phyloP scores from a whole-genome alignment of 176 grass and related monocot genomes.

The Secale cereale region DNA sequence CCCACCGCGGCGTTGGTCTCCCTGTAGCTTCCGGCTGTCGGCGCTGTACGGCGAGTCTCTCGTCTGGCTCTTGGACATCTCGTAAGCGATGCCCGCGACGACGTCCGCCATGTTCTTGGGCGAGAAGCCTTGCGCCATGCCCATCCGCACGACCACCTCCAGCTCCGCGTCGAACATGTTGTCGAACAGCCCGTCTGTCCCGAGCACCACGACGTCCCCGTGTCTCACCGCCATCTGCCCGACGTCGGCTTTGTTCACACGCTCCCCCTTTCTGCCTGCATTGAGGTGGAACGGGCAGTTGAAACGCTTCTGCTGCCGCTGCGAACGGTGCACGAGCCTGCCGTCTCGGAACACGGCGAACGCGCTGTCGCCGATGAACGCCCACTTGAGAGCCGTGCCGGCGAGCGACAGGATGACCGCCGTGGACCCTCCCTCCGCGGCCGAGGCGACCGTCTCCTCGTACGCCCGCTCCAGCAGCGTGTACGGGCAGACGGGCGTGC shows the following conservation, averaged over 20 bases:
- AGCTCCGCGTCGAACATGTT: slow-evolving; percentile 24
- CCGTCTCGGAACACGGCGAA: slow-evolving; percentile 9
- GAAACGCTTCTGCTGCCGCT: not conserved
- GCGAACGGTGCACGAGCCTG: not conserved
- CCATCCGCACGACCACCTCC: not conserved
- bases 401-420: slow-evolving; percentile 15
- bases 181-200: slow-evolving; percentile 38
- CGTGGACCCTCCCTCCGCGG: not conserved
- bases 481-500: slow-evolving; percentile 8
- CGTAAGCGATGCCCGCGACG: not conserved
- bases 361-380: slow-evolving; percentile 24
- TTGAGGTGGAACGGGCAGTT: slow-evolving; percentile 25
- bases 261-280: not conserved
- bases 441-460: not conserved
- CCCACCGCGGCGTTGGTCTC: not conserved
- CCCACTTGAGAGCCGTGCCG: slow-evolving; percentile 3
- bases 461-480: slow-evolving; percentile 17
- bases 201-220: slow-evolving; percentile 31
- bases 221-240: not conserved
- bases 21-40: not conserved
- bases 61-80: not conserved
- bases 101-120: slow-evolving; percentile 16
- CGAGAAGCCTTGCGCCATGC: not conserved
- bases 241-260: not conserved
- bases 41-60: slow-evolving; percentile 11